Evolutionary conservation across 495 filamentous ascomycete genomes (phyloP).

Genomic region (Penicillium nucicola): DNA sequence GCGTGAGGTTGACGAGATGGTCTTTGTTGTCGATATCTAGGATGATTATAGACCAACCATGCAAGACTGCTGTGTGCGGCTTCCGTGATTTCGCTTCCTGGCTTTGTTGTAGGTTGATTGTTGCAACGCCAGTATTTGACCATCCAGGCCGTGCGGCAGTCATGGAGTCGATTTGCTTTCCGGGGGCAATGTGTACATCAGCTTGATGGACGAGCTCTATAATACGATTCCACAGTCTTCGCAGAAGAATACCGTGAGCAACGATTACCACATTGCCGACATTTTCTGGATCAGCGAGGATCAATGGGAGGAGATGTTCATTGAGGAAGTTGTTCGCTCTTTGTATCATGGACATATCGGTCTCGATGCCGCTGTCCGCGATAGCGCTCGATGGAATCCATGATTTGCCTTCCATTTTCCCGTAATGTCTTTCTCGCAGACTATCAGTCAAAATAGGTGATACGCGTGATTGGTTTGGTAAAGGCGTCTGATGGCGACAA

Average conservation of each 20-base stretch:
- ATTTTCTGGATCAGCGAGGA: constrained; percentile 31
- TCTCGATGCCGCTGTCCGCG: constrained; percentile 30
- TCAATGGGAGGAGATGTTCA: constrained; percentile 53
- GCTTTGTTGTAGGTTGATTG: constrained; percentile 37
- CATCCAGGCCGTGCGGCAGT: constrained; percentile 26
- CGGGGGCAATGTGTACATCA: constrained; percentile 23
- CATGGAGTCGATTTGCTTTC: background rate
- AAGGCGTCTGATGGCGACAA: constrained; percentile 6
- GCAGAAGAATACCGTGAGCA: constrained; percentile 77
- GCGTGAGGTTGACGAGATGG: constrained; percentile 70
- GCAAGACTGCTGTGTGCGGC: constrained; percentile 2
- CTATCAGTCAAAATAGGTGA: constrained; percentile 13
- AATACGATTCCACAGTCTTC: constrained; percentile 61
- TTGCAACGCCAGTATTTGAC: constrained; percentile 65
- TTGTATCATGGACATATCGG: constrained; percentile 55
- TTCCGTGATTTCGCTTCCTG: background rate
- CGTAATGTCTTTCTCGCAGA: constrained; percentile 28
- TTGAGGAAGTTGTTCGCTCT: constrained; percentile 64
- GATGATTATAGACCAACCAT: constrained; percentile 21
- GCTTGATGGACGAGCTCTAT: constrained; percentile 48
- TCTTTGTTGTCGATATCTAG: constrained; percentile 47
- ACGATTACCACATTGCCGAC: constrained; percentile 59
- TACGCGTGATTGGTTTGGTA: background rate
- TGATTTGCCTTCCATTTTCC: constrained; percentile 19
- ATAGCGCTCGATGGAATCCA: constrained; percentile 1